Evolutionary conservation across 352 stramenopile genomes (phyloP), one percentile per base, ranked within the genome.

Genomic region (Hyaloperonospora arabidopsidis): DNA sequence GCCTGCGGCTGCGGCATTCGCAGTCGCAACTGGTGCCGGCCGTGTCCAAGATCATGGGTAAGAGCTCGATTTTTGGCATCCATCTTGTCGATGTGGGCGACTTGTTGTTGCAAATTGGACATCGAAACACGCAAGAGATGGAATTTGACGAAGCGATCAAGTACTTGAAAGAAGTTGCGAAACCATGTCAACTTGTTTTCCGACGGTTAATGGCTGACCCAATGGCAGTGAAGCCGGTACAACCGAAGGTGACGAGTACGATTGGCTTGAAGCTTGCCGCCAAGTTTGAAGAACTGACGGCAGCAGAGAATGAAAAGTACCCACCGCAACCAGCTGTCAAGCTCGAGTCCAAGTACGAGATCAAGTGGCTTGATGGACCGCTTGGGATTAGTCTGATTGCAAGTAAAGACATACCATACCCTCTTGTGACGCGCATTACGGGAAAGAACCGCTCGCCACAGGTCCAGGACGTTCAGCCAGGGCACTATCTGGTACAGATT

Each of bases 401-500:
- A 10, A 94, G 80, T 56, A 92, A 92, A 38, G 84, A 94, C 56
- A 81, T 87, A 18, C 78, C 81, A 59, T 94, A 90, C 44, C 84
- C 84, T 25, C 72, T 92, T 11, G 84, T 94, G 35, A 94, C 84
- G 60, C 74, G 84, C 14, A 92, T 94, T 52, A 94, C 84, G 1
- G 84, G 84, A 14, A 94, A 94, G 64, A 92, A 92, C 64, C 78
- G 84, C 12, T 94, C 84, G 2, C 79, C 84, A 7, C 84, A 94
- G 54, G 82, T 94, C 10, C 76, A 92, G 48, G 84, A 94, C 54
- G 83, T 94, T 29, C 80, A 92, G 44, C 84, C 84, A 21, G 84
- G 84, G 17, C 84, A 94, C 49, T 94, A 91, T 40, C 76, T 94
- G 8, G 81, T 94, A 41, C 83, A 90, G 57, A 94, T 94, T 36